phyloP scores from a whole-genome alignment of 768 basidiomycete species.

The Jaapia argillacea region DNA sequence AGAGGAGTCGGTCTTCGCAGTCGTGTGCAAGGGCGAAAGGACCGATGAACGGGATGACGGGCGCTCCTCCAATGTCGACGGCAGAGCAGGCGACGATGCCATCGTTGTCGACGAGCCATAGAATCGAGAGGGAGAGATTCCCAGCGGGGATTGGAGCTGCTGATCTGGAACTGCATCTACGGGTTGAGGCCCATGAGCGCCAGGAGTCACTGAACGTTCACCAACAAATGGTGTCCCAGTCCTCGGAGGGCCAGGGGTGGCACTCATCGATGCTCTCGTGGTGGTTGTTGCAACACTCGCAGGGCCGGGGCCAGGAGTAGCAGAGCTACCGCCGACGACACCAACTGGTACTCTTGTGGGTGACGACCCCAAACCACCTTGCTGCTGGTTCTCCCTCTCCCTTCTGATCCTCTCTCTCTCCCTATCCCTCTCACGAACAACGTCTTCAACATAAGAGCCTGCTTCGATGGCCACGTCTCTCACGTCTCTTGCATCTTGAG shows the following conservation, averaged over 20 bases:
- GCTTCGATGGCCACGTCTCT: slow-evolving; percentile 49
- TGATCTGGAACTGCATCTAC: too few species aligned
- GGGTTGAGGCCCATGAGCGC: too few species aligned
- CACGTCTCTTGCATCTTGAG: slow-evolving; percentile 11
- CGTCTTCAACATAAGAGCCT: slow-evolving; percentile 62
- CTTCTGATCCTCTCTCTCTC: slow-evolving; percentile 66
- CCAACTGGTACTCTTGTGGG: neutral
- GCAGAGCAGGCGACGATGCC: too few species aligned
- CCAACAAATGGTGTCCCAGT: too few species aligned
- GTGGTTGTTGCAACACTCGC: too few species aligned
- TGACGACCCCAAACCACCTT: neutral
- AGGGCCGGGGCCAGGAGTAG: neutral
- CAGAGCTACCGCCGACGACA: neutral
- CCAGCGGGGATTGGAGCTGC: too few species aligned
- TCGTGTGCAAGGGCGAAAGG: too few species aligned
- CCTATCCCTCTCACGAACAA: slow-evolving; percentile 66
- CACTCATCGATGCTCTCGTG: neutral
- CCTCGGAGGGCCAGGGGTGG: neutral
- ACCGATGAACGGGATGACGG: too few species aligned
- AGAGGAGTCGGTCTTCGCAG: neutral
- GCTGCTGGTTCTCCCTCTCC: slow-evolving; percentile 43
- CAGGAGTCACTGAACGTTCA: too few species aligned
- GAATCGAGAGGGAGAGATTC: too few species aligned
- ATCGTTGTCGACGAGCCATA: too few species aligned
- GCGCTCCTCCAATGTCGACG: too few species aligned